A percentile compares a stretch with the other conserved stretches of the same genome.
Evolutionary conservation across 352 stramenopile species (phyloP).

Genomic region (Phytopythium sindhum): DNA sequence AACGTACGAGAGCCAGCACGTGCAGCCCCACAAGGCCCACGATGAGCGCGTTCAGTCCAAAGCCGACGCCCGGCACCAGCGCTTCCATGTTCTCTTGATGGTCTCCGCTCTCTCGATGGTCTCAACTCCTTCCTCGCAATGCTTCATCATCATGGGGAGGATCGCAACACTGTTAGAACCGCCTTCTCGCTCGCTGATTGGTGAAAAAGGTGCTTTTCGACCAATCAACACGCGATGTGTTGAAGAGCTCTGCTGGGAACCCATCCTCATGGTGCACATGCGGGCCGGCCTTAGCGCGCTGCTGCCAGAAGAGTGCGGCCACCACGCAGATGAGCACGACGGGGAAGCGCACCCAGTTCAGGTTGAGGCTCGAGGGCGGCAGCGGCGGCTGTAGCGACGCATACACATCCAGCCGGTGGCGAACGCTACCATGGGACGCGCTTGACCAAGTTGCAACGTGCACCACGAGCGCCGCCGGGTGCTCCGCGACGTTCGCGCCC

Average conservation of each 20-base stretch:
- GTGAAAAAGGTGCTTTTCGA: not conserved
- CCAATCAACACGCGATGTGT: not conserved
- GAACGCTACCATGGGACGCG: not conserved
- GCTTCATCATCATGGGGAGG: no score
- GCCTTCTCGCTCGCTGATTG: not conserved
- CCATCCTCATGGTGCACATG: not conserved
- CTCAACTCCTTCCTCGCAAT: no score
- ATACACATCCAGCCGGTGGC: conserved; percentile 14
- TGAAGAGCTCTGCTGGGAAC: not conserved
- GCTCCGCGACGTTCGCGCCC: conserved; percentile 14
- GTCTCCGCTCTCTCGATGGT: no score
- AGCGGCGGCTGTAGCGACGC: conserved; percentile 19
- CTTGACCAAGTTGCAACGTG: conserved; percentile 4
- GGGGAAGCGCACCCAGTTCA: conserved; percentile 30
- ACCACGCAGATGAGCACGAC: conserved; percentile 30
- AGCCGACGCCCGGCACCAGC: conserved; percentile 21
- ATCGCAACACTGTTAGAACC: not conserved
- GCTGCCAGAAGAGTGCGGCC: conserved; percentile 31
- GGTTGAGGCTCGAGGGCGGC: conserved; percentile 16
- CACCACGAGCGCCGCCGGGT: conserved; percentile 17
- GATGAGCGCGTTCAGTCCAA: conserved; percentile 69
- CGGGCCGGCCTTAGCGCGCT: conserved; percentile 3
- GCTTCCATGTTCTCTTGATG: not conserved
- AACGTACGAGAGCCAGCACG: conserved; percentile 61
- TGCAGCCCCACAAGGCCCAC: conserved; percentile 63